phyloP scores from a whole-genome alignment of 768 basidiomycete species.

The Kwoniella sp. region DNA sequence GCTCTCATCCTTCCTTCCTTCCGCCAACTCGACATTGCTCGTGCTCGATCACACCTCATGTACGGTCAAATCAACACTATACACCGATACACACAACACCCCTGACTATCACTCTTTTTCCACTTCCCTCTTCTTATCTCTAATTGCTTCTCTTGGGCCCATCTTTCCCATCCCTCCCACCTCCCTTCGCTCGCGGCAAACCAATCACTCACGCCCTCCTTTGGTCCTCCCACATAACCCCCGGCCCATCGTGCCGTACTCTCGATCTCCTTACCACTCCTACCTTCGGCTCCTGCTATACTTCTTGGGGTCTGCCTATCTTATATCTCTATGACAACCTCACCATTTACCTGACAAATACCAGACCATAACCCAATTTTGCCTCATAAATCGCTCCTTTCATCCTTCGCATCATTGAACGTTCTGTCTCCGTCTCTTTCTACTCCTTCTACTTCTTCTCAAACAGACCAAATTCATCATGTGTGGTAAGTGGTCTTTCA shows the following conservation, averaged over 20 bases:
- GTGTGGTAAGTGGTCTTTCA: constrained; percentile 20
- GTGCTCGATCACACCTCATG: background rate
- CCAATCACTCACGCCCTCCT: background rate
- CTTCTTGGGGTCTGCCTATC: background rate
- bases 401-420: background rate
- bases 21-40: background rate
- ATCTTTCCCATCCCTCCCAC: background rate
- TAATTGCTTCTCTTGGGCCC: background rate
- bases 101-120: background rate
- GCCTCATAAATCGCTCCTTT: background rate
- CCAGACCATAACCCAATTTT: constrained; percentile 1
- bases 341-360: too few species aligned
- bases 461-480: constrained; percentile 12
- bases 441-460: background rate
- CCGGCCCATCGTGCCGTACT: background rate
- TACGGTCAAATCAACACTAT: background rate
- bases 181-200: background rate
- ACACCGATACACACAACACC: constrained; percentile 1
- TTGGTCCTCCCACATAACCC: background rate
- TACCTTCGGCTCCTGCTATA: background rate
- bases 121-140: background rate
- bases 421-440: background rate
- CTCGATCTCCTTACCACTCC: background rate
- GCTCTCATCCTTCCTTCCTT: background rate
- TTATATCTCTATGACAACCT: too few species aligned